Conservation (phyloP, 2,329 filamentous ascomycete species). For the Fonsecaea pedrosoi region DNA sequence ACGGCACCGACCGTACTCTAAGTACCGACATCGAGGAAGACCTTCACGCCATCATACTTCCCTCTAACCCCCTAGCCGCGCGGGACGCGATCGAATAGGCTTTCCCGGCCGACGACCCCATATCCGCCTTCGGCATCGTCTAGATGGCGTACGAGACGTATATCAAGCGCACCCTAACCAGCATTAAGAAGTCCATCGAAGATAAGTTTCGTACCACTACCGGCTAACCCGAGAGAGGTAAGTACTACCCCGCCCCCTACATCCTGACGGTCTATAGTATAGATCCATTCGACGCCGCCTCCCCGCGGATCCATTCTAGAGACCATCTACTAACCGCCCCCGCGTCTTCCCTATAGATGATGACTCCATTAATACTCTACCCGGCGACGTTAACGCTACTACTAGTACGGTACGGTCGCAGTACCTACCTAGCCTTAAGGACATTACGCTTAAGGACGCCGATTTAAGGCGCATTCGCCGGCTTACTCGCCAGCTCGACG, state of each 20-base stretch:
- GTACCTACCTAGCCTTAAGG: too few relatives aligned
- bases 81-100: background rate
- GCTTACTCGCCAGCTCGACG: too few relatives aligned
- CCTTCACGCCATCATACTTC: too few relatives aligned
- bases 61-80: too few relatives aligned
- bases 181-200: background rate
- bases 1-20: background rate
- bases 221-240: background rate
- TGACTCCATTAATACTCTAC: background rate
- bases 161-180: background rate
- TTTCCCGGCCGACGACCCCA: background rate
- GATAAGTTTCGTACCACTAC: background rate
- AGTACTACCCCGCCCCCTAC: too few relatives aligned
- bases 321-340: background rate
- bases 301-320: background rate
- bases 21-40: background rate
- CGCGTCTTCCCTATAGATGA: background rate
- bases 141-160: background rate
- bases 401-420: too few relatives aligned
- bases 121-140: background rate
- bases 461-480: too few relatives aligned
- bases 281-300: background rate
- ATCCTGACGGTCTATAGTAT: too few relatives aligned
- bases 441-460: too few relatives aligned
- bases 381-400: too few relatives aligned